Evolutionary conservation across 352 stramenopile species (phyloP).

Genomic region (Phytophthora rubi): DNA sequence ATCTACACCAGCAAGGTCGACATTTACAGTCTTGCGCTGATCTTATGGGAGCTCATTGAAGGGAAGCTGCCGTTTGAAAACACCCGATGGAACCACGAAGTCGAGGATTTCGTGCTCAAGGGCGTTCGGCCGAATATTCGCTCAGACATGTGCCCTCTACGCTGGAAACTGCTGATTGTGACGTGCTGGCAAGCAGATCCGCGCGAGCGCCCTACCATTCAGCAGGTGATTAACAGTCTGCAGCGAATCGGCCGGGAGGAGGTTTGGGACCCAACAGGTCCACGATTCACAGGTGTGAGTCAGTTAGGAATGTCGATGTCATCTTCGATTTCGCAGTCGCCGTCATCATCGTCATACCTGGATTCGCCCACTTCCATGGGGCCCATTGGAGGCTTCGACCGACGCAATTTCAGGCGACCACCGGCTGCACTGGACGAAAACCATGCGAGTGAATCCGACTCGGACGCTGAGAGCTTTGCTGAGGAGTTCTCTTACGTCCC

Average conservation of each 20-base stretch:
- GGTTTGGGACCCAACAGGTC: constrained; percentile 66
- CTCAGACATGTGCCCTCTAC: constrained; percentile 71
- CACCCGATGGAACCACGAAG: constrained; percentile 87
- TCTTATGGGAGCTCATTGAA: constrained; percentile 90
- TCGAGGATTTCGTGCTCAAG: constrained; percentile 82
- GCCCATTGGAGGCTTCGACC: constrained; percentile 36
- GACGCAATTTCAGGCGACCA: constrained; percentile 33
- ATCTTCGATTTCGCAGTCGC: constrained; percentile 48
- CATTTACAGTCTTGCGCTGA: constrained; percentile 89
- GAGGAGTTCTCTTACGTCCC: constrained; percentile 59
- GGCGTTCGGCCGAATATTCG: constrained; percentile 71
- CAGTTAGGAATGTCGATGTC: constrained; percentile 56
- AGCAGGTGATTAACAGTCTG: constrained; percentile 85
- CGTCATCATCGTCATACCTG: constrained; percentile 51
- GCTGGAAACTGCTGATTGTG: constrained; percentile 80
- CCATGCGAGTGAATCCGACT: constrained; percentile 51
- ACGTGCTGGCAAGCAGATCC: constrained; percentile 89
- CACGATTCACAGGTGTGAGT: constrained; percentile 64
- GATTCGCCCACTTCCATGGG: constrained; percentile 50
- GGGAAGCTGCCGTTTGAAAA: constrained; percentile 83
- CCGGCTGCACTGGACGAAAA: constrained; percentile 54
- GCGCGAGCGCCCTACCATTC: constrained; percentile 80
- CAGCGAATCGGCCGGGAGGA: constrained; percentile 84
- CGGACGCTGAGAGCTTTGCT: constrained; percentile 43
- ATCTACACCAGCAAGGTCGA: constrained; percentile 91